Percentiles rank a stretch among this genome's conserved stretches.
phyloP scores from a whole-genome alignment of 805 yeast species.

The Sugiyamaella smithiae region DNA sequence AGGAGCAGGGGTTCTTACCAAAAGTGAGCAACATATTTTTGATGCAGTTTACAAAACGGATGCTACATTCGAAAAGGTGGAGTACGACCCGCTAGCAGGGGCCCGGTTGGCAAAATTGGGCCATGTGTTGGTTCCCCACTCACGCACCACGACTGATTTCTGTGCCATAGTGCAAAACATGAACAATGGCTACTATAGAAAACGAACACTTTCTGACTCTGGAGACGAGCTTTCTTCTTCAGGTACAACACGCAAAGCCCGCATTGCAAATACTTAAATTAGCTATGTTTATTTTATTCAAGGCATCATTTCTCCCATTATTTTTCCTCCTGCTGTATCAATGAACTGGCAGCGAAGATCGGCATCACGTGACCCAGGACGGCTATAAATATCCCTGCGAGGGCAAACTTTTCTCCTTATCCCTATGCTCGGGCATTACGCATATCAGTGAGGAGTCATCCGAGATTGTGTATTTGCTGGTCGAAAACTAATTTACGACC shows the following conservation, averaged over 20 bases:
- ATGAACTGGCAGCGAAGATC: too few relatives aligned
- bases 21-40: slow-evolving; percentile 5
- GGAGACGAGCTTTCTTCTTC: too few relatives aligned
- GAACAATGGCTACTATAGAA: not conserved
- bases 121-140: slow-evolving; percentile 9
- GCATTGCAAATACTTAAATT: too few relatives aligned
- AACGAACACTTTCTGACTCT: too few relatives aligned
- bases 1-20: slow-evolving; percentile 9
- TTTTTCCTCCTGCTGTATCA: too few relatives aligned
- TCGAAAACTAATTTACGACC: slow-evolving; percentile 99
- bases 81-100: slow-evolving; percentile 13
- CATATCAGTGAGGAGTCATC: slow-evolving; percentile 99
- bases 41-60: slow-evolving; percentile 4
- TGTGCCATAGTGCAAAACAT: not conserved
- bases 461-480: slow-evolving; percentile 99
- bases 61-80: slow-evolving; percentile 5
- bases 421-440: slow-evolving; percentile 99
- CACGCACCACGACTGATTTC: not conserved
- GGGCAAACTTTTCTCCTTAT: slow-evolving; percentile 48
- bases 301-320: too few relatives aligned
- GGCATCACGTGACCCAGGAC: too few relatives aligned
- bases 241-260: too few relatives aligned
- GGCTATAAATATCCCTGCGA: too few relatives aligned
- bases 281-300: too few relatives aligned
- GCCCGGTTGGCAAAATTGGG: slow-evolving; percentile 8